Evolutionary conservation across 2,329 filamentous ascomycete genomes (phyloP).

Genomic region (Nemania diffusa): DNA sequence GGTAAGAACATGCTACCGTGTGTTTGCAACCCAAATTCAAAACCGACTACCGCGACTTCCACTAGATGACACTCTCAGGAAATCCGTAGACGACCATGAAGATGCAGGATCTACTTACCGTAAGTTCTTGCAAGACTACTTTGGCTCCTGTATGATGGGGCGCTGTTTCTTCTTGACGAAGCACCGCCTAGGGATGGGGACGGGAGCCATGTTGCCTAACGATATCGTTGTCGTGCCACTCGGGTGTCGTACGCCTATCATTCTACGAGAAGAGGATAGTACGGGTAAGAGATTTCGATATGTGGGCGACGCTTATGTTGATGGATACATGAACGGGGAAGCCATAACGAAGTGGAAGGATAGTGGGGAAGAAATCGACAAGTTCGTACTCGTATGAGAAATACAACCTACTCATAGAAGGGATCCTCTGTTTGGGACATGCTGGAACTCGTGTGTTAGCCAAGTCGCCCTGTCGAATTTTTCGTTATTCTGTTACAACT

Average conservation of each 20-base stretch:
- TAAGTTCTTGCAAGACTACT: slow-evolving; percentile 37
- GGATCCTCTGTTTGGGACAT: no score
- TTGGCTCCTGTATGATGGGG: slow-evolving; percentile 39
- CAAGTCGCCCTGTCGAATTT: no score
- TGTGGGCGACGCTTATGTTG: slow-evolving; percentile 51
- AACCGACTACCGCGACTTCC: slow-evolving; percentile 37
- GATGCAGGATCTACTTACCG: slow-evolving; percentile 13
- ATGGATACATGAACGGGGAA: slow-evolving; percentile 51
- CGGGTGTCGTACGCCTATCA: slow-evolving; percentile 47
- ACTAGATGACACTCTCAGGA: slow-evolving; percentile 33
- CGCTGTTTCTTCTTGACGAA: slow-evolving; percentile 43
- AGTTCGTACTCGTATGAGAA: slow-evolving; percentile 23
- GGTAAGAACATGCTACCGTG: slow-evolving; percentile 38
- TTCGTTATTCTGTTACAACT: no score
- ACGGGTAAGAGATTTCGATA: slow-evolving; percentile 39
- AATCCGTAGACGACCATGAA: slow-evolving; percentile 11
- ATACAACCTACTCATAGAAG: no score
- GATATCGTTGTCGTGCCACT: slow-evolving; percentile 51
- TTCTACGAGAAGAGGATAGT: slow-evolving; percentile 32
- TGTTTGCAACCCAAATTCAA: slow-evolving; percentile 38
- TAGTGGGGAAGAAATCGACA: not conserved
- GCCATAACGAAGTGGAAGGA: slow-evolving; percentile 39
- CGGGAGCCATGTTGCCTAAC: slow-evolving; percentile 45
- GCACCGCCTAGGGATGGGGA: slow-evolving; percentile 48
- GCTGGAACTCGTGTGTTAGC: no score